A percentile compares a stretch with the other conserved stretches of the same genome.
Evolutionary conservation across 1,284 basidiomycete genomes (phyloP).

Genomic region (Thecaphora thlaspeos): DNA sequence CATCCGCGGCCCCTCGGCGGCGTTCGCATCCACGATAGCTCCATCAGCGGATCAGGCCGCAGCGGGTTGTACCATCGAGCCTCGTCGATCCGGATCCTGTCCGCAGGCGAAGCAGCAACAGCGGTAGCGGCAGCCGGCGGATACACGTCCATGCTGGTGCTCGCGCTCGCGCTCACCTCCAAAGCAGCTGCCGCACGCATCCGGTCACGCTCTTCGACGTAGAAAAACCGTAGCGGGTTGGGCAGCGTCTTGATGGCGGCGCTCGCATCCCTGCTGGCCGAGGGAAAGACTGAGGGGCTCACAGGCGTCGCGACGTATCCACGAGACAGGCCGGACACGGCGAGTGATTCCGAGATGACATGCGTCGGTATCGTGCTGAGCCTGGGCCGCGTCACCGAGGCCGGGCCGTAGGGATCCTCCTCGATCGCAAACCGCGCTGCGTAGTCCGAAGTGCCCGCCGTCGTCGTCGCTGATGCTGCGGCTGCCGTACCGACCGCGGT

Average conservation of each 20-base stretch:
- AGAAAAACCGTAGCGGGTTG: not conserved
- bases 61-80: slow-evolving; percentile 36
- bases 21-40: slow-evolving; percentile 26
- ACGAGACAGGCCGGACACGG: not conserved
- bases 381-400: slow-evolving; percentile 30
- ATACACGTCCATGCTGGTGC: no score
- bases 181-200: not conserved
- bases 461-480: no score
- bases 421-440: slow-evolving; percentile 1
- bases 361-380: slow-evolving; percentile 24
- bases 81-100: slow-evolving; percentile 1
- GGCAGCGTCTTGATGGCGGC: not conserved
- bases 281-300: no score
- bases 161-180: no score
- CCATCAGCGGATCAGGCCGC: slow-evolving; percentile 38
- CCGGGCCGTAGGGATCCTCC: slow-evolving; percentile 34
- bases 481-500: slow-evolving; percentile 10
- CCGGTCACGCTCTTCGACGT: not conserved
- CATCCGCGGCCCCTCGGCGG: slow-evolving; percentile 37
- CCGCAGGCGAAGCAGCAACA: no score
- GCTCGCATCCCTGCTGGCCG: not conserved
- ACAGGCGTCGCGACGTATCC: not conserved
- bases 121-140: not conserved
- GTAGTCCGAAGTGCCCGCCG: no score
- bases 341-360: slow-evolving; percentile 18